These are phyloP conservation scores for Microbotryum saponariae DNA, from an alignment of 1,284 basidiomycete species.

Conservation along the genomic window DNA sequence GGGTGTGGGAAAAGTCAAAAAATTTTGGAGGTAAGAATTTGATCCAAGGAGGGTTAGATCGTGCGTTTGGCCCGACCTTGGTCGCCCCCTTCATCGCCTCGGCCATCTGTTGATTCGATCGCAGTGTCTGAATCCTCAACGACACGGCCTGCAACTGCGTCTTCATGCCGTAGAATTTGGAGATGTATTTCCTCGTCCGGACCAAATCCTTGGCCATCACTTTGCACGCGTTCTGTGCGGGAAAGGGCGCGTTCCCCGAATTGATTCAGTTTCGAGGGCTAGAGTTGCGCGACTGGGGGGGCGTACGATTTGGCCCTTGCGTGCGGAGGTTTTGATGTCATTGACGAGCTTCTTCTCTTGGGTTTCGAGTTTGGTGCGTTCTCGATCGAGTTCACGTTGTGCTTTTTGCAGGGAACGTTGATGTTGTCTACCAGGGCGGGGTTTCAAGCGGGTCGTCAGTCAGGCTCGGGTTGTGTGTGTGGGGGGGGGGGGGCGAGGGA, in stretches of 20 bases:
- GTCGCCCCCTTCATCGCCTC: constrained; percentile 98
- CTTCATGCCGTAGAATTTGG: constrained; percentile 98
- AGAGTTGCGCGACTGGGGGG: too few species aligned
- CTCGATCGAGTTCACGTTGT: constrained; percentile 91
- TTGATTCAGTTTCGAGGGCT: too few species aligned
- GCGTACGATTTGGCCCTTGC: constrained; percentile 86
- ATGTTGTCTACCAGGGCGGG: constrained; percentile 53
- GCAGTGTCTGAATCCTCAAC: constrained; percentile 87
- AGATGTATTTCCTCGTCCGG: constrained; percentile 84
- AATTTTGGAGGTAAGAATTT: too few species aligned
- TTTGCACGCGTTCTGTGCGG: constrained; percentile 81
- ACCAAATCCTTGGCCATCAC: constrained; percentile 99
- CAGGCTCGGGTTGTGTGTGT: neutral
- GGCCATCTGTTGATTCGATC: constrained; percentile 98
- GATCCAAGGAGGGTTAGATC: too few species aligned
- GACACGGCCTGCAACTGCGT: constrained; percentile 96
- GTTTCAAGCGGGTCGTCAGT: neutral
- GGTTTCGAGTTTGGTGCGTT: constrained; percentile 85
- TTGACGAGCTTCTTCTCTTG: constrained; percentile 53
- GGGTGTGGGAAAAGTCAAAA: too few species aligned
- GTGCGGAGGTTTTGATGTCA: constrained; percentile 96
- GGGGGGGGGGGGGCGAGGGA: neutral
- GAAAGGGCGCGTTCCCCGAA: too few species aligned
- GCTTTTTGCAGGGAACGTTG: constrained; percentile 93
- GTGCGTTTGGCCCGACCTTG: constrained; percentile 48